phyloP scores from a whole-genome alignment of 768 basidiomycete genomes.

The Pleurotus platypus region DNA sequence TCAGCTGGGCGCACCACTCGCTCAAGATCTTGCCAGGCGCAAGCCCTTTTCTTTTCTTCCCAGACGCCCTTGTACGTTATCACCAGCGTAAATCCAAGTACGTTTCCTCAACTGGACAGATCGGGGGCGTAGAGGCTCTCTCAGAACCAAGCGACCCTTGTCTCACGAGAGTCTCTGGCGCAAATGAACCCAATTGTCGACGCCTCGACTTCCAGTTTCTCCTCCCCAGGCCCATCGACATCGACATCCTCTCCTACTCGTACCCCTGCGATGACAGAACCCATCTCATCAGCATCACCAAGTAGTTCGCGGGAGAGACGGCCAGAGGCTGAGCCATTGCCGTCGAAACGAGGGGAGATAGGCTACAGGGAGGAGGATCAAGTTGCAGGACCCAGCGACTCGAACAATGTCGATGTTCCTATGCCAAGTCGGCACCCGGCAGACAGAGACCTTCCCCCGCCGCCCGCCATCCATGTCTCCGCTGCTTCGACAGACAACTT shows the following conservation, averaged over 20 bases:
- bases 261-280: neutral
- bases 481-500: constrained; percentile 13
- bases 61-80: constrained; percentile 8
- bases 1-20: too few relatives aligned
- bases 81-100: constrained; percentile 9
- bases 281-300: neutral
- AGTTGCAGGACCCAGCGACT: too few relatives aligned
- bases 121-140: neutral
- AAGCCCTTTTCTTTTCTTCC: constrained; percentile 24
- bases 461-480: constrained; percentile 13
- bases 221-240: constrained; percentile 1
- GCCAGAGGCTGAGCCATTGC: constrained; percentile 59
- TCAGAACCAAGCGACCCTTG: neutral
- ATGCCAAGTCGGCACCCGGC: constrained; percentile 48
- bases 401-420: constrained; percentile 16
- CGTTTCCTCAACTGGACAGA: constrained; percentile 15
- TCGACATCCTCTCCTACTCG: neutral
- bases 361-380: constrained; percentile 44
- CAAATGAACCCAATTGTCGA: constrained; percentile 12
- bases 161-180: neutral
- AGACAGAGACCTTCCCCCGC: constrained; percentile 26
- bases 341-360: constrained; percentile 63
- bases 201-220: constrained; percentile 9
- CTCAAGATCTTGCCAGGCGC: constrained; percentile 37
- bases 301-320: constrained; percentile 24